These are phyloP conservation scores for Zygotorulaspora chibaensis DNA, from an alignment of 805 yeast genomes.

Conservation along the genomic window DNA sequence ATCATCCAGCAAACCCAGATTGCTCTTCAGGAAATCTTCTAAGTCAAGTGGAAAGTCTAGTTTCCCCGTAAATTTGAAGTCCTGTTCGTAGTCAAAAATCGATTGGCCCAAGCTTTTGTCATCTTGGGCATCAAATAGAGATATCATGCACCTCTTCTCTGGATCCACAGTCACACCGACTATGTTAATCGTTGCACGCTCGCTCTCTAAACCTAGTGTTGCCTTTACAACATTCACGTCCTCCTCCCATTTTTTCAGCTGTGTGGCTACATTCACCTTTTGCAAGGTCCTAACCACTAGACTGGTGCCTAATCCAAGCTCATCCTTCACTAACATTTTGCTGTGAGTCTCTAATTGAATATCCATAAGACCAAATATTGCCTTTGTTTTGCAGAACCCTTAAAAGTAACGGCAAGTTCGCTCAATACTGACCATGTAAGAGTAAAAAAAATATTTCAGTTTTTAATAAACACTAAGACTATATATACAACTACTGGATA, in stretches of 20 bases:
- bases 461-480: constrained; percentile 3
- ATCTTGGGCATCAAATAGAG: constrained; percentile 10
- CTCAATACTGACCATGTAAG: no score
- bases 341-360: no score
- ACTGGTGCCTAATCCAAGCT: constrained; percentile 8
- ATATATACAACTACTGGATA: background rate
- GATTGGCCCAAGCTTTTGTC: constrained; percentile 16
- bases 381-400: background rate
- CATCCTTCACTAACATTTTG: constrained; percentile 5
- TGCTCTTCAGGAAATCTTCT: constrained; percentile 1
- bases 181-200: constrained; percentile 4
- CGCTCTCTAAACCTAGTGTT: constrained; percentile 2
- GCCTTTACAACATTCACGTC: constrained; percentile 6
- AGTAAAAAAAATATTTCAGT: background rate
- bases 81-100: constrained; percentile 15
- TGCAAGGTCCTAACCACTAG: constrained; percentile 8
- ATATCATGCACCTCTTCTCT: constrained; percentile 16
- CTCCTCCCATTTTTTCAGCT: constrained; percentile 1
- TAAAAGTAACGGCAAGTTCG: background rate
- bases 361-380: no score
- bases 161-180: constrained; percentile 10
- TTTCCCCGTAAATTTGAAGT: constrained; percentile 4
- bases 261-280: background rate
- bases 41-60: constrained; percentile 12
- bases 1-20: background rate